Evolutionary conservation across 495 filamentous ascomycete species (phyloP).

Genomic region (Pyrenopolyporus hunteri): DNA sequence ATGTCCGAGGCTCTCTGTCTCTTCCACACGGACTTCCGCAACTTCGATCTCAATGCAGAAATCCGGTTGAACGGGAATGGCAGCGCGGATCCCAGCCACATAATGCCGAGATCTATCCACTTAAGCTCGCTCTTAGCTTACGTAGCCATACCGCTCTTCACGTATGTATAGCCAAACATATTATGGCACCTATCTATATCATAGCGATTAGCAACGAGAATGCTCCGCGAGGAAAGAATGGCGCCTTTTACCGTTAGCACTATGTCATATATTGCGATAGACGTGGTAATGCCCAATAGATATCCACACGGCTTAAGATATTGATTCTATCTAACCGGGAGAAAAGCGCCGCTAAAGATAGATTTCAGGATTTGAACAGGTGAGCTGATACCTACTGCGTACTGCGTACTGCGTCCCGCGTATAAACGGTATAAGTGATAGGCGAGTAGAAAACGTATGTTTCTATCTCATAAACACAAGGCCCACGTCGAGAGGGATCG

Average conservation of each 20-base stretch:
- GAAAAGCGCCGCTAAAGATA: background rate
- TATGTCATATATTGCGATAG: background rate
- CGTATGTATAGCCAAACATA: background rate
- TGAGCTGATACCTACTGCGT: no score
- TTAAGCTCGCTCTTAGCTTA: slow-evolving; percentile 7
- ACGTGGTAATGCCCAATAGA: background rate
- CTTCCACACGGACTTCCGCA: slow-evolving; percentile 26
- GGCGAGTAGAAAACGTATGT: background rate
- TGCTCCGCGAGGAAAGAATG: background rate
- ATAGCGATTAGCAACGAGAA: background rate
- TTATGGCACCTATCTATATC: background rate
- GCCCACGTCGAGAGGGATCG: background rate
- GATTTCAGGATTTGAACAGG: background rate
- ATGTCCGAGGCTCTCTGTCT: background rate
- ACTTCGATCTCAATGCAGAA: slow-evolving; percentile 9
- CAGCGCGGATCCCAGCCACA: slow-evolving; percentile 16
- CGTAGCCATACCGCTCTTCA: slow-evolving; percentile 3
- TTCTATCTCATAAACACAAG: background rate
- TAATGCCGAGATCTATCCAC: slow-evolving; percentile 35
- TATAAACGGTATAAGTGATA: slow-evolving; percentile 1
- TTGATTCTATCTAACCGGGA: background rate
- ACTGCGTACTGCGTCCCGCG: background rate
- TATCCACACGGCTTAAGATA: background rate
- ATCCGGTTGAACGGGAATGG: slow-evolving; percentile 30
- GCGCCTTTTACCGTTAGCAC: background rate